phyloP scores from a whole-genome alignment of 2,329 filamentous ascomycete genomes.

The Aureobasidium sp. region DNA sequence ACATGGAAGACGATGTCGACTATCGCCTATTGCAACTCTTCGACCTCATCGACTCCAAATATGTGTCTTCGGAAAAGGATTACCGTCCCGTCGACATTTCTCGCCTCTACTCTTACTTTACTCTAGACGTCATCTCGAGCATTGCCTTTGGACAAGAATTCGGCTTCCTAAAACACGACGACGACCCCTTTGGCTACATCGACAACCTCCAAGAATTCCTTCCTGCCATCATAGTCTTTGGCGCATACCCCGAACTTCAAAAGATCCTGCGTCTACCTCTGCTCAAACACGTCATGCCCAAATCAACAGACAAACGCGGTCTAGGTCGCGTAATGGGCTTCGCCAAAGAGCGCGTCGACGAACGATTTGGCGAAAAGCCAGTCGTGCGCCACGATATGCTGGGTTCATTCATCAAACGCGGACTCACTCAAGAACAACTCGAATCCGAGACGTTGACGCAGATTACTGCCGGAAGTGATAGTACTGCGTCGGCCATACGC shows the following conservation, averaged over 20 bases:
- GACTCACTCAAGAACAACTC: slow-evolving; percentile 34
- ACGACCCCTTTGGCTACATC: slow-evolving; percentile 44
- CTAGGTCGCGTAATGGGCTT: slow-evolving; percentile 34
- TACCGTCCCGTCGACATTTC: slow-evolving; percentile 30
- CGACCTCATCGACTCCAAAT: slow-evolving; percentile 27
- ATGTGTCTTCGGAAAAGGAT: slow-evolving; percentile 26
- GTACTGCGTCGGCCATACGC: slow-evolving; percentile 48
- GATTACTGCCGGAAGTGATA: slow-evolving; percentile 50
- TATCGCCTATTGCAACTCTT: slow-evolving; percentile 28
- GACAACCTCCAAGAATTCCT: slow-evolving; percentile 36
- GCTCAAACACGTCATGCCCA: slow-evolving; percentile 36
- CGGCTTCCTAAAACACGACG: slow-evolving; percentile 42
- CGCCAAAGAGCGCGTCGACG: slow-evolving; percentile 38
- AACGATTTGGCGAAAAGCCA: slow-evolving; percentile 38
- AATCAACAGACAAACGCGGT: slow-evolving; percentile 38
- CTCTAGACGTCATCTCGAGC: slow-evolving; percentile 34
- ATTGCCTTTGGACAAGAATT: slow-evolving; percentile 39
- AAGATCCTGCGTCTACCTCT: slow-evolving; percentile 35
- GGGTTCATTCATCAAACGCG: slow-evolving; percentile 42
- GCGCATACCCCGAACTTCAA: slow-evolving; percentile 35
- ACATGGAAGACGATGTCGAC: slow-evolving; percentile 32
- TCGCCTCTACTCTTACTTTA: slow-evolving; percentile 32
- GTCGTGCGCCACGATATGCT: slow-evolving; percentile 46
- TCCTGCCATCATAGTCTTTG: slow-evolving; percentile 38
- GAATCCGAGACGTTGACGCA: slow-evolving; percentile 39